Evolutionary conservation across 192 early-diverging fungal species (phyloP).

Genomic region (Coemansia sp.): DNA sequence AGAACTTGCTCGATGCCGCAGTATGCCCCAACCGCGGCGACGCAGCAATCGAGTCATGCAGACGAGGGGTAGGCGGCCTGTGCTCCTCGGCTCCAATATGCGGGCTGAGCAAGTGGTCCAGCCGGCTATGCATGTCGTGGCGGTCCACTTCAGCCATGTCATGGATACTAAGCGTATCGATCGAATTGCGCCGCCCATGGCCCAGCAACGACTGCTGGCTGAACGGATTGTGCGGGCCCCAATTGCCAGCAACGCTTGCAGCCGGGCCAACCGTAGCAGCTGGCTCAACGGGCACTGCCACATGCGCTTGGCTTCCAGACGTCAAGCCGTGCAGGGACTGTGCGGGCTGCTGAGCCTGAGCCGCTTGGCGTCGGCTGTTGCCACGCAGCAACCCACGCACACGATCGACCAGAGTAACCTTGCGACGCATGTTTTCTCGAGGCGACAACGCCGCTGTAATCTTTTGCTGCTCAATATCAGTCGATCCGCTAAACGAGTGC

Average conservation of each 20-base stretch:
- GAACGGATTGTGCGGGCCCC: conserved; percentile 28
- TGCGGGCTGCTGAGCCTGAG: conserved; percentile 2
- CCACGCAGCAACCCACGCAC: conserved; percentile 37
- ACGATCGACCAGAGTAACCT: conserved; percentile 35
- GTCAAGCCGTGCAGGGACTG: neutral
- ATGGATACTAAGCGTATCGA: conserved; percentile 50
- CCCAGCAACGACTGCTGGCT: conserved; percentile 12
- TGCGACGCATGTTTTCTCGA: conserved; percentile 42
- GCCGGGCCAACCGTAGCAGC: neutral
- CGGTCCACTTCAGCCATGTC: conserved; percentile 50
- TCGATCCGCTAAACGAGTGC: conserved; percentile 55
- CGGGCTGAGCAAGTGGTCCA: conserved; percentile 38
- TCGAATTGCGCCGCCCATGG: conserved; percentile 35
- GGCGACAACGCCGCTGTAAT: conserved; percentile 44
- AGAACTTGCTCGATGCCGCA: conserved; percentile 39
- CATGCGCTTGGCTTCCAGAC: neutral
- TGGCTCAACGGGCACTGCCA: neutral
- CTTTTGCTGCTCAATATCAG: conserved; percentile 42
- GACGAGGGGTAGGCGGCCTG: neutral
- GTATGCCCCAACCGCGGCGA: conserved; percentile 2
- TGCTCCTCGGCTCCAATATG: conserved; percentile 7
- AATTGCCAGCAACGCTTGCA: conserved; percentile 1
- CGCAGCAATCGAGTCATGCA: conserved; percentile 14
- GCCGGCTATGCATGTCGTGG: conserved; percentile 38
- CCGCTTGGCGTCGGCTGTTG: neutral